Conservation (phyloP, 306 rosid species). For the Lathyrus aphaca region DNA sequence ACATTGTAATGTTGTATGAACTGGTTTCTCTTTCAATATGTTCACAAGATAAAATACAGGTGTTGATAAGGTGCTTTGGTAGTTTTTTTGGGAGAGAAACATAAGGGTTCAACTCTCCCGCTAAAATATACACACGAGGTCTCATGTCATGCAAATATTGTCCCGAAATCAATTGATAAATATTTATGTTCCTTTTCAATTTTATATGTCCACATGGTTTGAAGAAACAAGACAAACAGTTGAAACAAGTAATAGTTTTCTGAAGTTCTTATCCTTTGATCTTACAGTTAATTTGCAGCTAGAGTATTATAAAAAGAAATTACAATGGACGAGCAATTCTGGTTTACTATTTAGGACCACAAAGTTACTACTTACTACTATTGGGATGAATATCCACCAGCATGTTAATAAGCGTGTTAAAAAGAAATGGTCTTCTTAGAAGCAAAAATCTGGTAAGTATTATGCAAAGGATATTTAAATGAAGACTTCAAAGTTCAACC, state of each 20-base stretch:
- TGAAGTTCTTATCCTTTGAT: constrained; percentile 19
- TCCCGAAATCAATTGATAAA: constrained; percentile 17
- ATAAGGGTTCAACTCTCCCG: not conserved
- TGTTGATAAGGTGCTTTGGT: not conserved
- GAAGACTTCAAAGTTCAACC: constrained; percentile 49
- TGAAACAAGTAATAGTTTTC: constrained; percentile 25
- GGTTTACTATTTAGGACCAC: constrained; percentile 17
- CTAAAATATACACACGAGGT: constrained; percentile 9
- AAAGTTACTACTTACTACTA: constrained; percentile 9
- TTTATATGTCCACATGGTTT: constrained; percentile 5
- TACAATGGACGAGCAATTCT: constrained; percentile 8
- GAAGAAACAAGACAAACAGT: constrained; percentile 13
- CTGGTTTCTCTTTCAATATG: constrained; percentile 1
- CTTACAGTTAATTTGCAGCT: constrained; percentile 5
- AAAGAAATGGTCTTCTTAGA: not conserved
- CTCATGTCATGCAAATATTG: not conserved
- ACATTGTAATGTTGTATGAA: constrained; percentile 16
- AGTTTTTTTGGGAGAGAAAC: not conserved
- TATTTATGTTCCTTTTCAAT: constrained; percentile 22
- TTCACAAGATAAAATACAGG: not conserved
- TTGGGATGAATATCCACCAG: constrained; percentile 13
- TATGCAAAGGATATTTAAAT: constrained; percentile 16
- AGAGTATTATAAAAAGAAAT: constrained; percentile 17
- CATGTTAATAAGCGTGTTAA: constrained; percentile 6
- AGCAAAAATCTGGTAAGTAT: not conserved